Percentiles rank a stretch among this genome's conserved stretches.
Evolutionary conservation across 805 yeast genomes (phyloP).

Genomic region (Candida ipomoeae): DNA sequence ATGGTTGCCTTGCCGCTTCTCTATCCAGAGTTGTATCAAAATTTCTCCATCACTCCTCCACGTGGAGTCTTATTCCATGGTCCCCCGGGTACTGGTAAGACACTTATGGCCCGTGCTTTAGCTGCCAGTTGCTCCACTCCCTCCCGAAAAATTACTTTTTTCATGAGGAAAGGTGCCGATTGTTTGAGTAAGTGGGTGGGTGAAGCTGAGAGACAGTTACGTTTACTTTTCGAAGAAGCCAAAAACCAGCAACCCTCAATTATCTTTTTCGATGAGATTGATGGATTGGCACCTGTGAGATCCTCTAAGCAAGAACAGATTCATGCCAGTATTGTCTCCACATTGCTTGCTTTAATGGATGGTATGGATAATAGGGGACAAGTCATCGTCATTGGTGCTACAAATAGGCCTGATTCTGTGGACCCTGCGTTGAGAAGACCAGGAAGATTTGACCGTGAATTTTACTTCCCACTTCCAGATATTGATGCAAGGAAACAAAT

Average conservation of each 20-base stretch:
- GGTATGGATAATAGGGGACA: constrained; percentile 99
- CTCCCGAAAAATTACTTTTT: constrained; percentile 83
- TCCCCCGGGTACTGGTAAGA: constrained; percentile 99
- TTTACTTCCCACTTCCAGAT: constrained; percentile 92
- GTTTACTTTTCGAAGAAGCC: constrained; percentile 92
- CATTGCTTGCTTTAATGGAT: constrained; percentile 93
- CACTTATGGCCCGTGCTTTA: constrained; percentile 94
- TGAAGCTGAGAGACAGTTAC: constrained; percentile 92
- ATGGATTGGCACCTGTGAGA: constrained; percentile 96
- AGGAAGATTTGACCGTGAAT: constrained; percentile 95
- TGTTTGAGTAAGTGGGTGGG: constrained; percentile 98
- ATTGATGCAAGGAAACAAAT: constrained; percentile 73
- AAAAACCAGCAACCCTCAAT: constrained; percentile 93
- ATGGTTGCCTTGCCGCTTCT: constrained; percentile 92
- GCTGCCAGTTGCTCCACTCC: constrained; percentile 93
- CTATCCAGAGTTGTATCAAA: constrained; percentile 90
- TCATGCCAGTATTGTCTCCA: constrained; percentile 95
- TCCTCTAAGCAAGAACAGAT: constrained; percentile 97
- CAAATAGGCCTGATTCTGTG: constrained; percentile 96
- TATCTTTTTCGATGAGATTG: constrained; percentile 96
- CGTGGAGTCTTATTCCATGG: constrained; percentile 97
- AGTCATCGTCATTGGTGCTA: constrained; percentile 96
- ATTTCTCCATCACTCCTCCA: constrained; percentile 91
- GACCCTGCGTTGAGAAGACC: constrained; percentile 97
- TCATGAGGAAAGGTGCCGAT: constrained; percentile 98